phyloP scores from a whole-genome alignment of 345 rosid genomes.

The Luvunga scandens region DNA sequence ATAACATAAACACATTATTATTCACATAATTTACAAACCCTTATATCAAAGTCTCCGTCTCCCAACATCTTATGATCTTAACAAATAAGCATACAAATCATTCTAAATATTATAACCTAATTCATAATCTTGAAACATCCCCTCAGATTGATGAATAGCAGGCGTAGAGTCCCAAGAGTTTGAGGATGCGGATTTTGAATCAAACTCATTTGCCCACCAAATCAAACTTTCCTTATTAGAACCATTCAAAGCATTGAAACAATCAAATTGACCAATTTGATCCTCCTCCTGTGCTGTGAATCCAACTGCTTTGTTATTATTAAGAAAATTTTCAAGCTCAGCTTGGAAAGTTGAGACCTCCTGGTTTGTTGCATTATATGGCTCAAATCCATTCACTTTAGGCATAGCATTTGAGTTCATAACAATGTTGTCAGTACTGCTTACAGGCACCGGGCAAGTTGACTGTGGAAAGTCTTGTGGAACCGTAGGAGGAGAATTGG shows the following conservation, averaged over 20 bases:
- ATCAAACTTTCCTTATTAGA: slow-evolving; percentile 35
- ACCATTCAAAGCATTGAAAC: slow-evolving; percentile 47
- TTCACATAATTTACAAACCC: slow-evolving; percentile 59
- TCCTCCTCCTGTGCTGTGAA: slow-evolving; percentile 35
- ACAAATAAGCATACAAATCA: slow-evolving; percentile 14
- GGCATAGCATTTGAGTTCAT: slow-evolving; percentile 11
- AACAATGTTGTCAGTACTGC: slow-evolving; percentile 1
- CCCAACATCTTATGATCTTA: slow-evolving; percentile 21
- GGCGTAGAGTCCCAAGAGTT: slow-evolving; percentile 66
- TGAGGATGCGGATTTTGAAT: slow-evolving; percentile 52
- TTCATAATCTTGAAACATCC: slow-evolving; percentile 62
- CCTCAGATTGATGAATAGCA: slow-evolving; percentile 41
- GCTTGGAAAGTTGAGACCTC: slow-evolving; percentile 28
- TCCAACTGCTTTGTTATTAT: slow-evolving; percentile 21
- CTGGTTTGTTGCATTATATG: slow-evolving; percentile 12
- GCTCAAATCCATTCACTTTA: neutral
- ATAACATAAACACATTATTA: slow-evolving; percentile 35
- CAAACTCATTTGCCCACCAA: slow-evolving; percentile 72
- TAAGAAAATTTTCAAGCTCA: slow-evolving; percentile 37
- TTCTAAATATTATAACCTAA: slow-evolving; percentile 38
- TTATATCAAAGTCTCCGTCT: neutral
- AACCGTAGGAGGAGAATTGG: slow-evolving; percentile 7
- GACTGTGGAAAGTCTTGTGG: slow-evolving; percentile 24
- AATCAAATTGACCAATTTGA: slow-evolving; percentile 47
- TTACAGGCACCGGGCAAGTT: neutral